Conservation (phyloP, 345 rosid genomes). For the Rhizophora apiculata region DNA sequence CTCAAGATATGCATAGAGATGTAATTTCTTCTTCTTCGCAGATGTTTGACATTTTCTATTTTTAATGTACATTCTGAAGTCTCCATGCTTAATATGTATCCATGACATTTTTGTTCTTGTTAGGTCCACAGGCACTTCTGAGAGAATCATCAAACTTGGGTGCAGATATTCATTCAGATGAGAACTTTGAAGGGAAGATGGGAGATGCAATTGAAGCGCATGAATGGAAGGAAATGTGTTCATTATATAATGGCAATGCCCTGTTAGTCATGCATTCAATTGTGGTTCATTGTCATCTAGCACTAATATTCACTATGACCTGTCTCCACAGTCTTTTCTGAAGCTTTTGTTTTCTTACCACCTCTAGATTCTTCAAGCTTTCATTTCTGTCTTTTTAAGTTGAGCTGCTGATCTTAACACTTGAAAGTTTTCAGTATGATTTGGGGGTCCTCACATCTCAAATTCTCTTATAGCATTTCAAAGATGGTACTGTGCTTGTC, state of each 20-base stretch:
- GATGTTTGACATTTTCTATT: no score
- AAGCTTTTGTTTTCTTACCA: neutral
- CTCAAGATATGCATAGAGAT: no score
- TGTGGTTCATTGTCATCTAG: no score
- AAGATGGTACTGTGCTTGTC: no score
- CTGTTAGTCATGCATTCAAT: neutral
- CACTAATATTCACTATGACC: no score
- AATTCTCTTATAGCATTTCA: no score
- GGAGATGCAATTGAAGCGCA: slow-evolving; percentile 90
- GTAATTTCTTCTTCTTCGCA: no score
- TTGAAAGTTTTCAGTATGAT: no score
- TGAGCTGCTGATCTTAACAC: no score
- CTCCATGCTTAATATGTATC: neutral
- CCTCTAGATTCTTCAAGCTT: neutral
- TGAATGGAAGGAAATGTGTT: slow-evolving; percentile 87
- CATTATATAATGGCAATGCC: slow-evolving; percentile 63
- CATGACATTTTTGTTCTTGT: slow-evolving; percentile 17
- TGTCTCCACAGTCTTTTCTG: neutral
- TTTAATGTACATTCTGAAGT: neutral
- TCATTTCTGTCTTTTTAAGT: no score
- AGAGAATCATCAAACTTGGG: slow-evolving; percentile 61
- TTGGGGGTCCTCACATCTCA: no score
- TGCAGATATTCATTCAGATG: slow-evolving; percentile 34
- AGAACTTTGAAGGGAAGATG: slow-evolving; percentile 52
- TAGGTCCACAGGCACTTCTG: slow-evolving; percentile 83